These are phyloP conservation scores for Fusarium brachygibbosum DNA, from an alignment of 2,329 filamentous ascomycete genomes.

Conservation along the genomic window DNA sequence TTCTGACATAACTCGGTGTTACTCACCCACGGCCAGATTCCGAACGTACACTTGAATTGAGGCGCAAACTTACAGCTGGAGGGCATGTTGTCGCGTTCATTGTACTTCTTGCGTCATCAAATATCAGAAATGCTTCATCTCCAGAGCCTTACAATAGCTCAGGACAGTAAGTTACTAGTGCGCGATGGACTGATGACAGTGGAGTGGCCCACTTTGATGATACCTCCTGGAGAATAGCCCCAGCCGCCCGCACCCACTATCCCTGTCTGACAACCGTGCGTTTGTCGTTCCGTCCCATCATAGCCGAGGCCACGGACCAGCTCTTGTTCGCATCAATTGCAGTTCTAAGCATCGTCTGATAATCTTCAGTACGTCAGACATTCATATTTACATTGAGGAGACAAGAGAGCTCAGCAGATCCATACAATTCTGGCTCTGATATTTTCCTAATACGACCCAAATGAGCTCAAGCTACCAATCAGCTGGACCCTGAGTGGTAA, in stretches of 20 bases:
- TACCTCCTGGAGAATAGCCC: conserved; percentile 23
- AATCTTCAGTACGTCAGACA: conserved; percentile 4
- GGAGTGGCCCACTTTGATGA: conserved; percentile 39
- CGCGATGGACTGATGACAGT: conserved; percentile 32
- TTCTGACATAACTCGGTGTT: conserved; percentile 4
- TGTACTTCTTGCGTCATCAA: not conserved
- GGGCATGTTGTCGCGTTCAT: not conserved
- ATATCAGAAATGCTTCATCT: conserved; percentile 3
- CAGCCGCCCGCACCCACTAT: conserved; percentile 43
- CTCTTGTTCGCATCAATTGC: conserved; percentile 43
- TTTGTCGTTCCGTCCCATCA: conserved; percentile 45
- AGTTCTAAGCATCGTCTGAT: conserved; percentile 13
- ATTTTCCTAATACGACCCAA: conserved; percentile 8
- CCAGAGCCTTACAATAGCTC: conserved; percentile 16
- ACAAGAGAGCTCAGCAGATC: conserved; percentile 12
- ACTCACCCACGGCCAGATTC: not conserved
- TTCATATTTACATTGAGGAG: conserved; percentile 3
- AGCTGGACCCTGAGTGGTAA: conserved; percentile 13
- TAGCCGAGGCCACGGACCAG: conserved; percentile 49
- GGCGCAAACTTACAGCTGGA: not conserved
- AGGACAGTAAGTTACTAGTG: conserved; percentile 27
- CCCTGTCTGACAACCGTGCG: conserved; percentile 45
- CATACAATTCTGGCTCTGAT: conserved; percentile 4
- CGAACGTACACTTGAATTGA: not conserved
- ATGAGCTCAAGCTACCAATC: conserved; percentile 16